Conservation (phyloP, 306 rosid species). For the Mimosa bimucronata region DNA sequence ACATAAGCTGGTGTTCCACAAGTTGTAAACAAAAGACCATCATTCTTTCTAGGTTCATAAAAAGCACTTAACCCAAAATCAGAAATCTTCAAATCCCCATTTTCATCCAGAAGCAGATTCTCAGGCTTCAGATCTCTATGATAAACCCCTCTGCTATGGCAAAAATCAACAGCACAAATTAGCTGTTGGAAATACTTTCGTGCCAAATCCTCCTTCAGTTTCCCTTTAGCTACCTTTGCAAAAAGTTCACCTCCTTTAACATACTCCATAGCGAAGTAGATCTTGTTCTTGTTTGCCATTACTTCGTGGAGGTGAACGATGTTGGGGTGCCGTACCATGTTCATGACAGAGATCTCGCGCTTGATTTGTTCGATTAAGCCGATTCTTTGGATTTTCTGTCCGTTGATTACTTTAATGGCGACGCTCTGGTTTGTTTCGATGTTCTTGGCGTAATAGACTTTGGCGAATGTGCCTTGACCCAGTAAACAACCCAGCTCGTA, state of each 20-base stretch:
- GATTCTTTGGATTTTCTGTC: slow-evolving; percentile 69
- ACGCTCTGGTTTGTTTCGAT: slow-evolving; percentile 62
- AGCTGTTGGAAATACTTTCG: slow-evolving; percentile 82
- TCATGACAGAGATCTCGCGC: slow-evolving; percentile 91
- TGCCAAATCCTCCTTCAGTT: slow-evolving; percentile 74
- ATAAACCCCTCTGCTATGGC: slow-evolving; percentile 88
- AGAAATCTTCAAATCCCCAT: slow-evolving; percentile 78
- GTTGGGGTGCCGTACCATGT: slow-evolving; percentile 77
- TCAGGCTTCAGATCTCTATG: slow-evolving; percentile 95
- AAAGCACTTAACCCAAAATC: slow-evolving; percentile 91
- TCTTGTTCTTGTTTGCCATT: slow-evolving; percentile 91
- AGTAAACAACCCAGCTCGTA: slow-evolving; percentile 75
- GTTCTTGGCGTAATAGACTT: slow-evolving; percentile 78
- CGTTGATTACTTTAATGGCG: slow-evolving; percentile 78
- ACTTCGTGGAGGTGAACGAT: slow-evolving; percentile 95
- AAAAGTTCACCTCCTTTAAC: slow-evolving; percentile 92
- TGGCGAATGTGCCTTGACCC: slow-evolving; percentile 98
- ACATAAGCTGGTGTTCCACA: slow-evolving; percentile 98
- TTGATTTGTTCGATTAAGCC: slow-evolving; percentile 93
- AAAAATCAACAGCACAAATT: slow-evolving; percentile 86
- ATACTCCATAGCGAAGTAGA: slow-evolving; percentile 87
- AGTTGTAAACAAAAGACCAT: slow-evolving; percentile 86
- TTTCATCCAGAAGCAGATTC: slow-evolving; percentile 84
- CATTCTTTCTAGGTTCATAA: slow-evolving; percentile 71
- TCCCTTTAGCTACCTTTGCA: slow-evolving; percentile 78